Evolutionary conservation across 2,329 filamentous ascomycete genomes (phyloP).

Genomic region (Scedosporium apiospermum): DNA sequence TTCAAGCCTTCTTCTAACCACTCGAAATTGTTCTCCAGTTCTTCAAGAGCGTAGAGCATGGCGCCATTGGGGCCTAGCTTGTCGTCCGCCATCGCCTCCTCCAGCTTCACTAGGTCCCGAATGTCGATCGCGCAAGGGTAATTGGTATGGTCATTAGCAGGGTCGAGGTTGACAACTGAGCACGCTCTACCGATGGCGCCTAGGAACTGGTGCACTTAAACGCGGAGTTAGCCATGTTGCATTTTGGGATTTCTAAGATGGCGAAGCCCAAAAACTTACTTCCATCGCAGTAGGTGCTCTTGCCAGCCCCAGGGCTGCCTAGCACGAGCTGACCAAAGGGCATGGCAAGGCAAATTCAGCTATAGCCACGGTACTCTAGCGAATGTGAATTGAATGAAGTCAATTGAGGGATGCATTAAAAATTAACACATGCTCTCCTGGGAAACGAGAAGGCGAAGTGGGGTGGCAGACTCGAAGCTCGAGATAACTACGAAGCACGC

Average conservation of each 20-base stretch:
- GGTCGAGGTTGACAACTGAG: constrained; percentile 92
- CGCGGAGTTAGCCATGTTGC: not conserved
- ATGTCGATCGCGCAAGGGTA: constrained; percentile 90
- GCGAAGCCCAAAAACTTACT: constrained; percentile 38
- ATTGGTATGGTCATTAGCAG: constrained; percentile 85
- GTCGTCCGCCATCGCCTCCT: constrained; percentile 91
- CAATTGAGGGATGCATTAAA: not conserved
- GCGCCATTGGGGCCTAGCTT: constrained; percentile 86
- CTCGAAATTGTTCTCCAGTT: constrained; percentile 86
- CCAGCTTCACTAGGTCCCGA: constrained; percentile 75
- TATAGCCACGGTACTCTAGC: not conserved
- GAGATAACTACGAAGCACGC: not conserved
- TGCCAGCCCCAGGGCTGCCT: constrained; percentile 90
- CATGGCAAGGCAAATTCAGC: constrained; percentile 26
- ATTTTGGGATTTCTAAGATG: too few species aligned
- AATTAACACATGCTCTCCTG: not conserved
- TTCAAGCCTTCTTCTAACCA: constrained; percentile 80
- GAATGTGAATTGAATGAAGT: not conserved
- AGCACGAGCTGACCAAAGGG: constrained; percentile 71
- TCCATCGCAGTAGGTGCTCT: constrained; percentile 97
- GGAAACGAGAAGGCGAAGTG: not conserved
- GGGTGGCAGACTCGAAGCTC: not conserved
- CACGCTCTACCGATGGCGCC: constrained; percentile 89
- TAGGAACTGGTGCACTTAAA: constrained; percentile 87
- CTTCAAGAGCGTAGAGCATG: constrained; percentile 86